Conservation (phyloP, 164 flowering plant species). For the Taxillus chinensis region DNA sequence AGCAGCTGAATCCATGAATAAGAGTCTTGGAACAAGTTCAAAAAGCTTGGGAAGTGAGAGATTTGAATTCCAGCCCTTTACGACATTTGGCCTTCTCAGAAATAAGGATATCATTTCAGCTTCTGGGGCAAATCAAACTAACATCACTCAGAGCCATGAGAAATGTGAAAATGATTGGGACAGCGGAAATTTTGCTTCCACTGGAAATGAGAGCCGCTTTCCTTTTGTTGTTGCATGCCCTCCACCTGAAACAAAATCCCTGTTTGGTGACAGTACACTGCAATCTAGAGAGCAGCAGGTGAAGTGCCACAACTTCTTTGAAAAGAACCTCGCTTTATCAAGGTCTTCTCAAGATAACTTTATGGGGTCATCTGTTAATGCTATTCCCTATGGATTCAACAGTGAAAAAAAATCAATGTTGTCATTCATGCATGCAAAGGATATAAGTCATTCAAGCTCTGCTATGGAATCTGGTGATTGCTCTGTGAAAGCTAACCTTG, state of each 20-base stretch:
- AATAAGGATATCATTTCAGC: constrained; percentile 8
- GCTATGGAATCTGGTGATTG: constrained; percentile 12
- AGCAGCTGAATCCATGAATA: constrained; percentile 6
- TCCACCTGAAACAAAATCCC: constrained; percentile 10
- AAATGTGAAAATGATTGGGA: constrained; percentile 12
- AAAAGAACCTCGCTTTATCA: constrained; percentile 13
- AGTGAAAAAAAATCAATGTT: constrained; percentile 4
- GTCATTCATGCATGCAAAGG: constrained; percentile 6
- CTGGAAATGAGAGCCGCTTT: constrained; percentile 5
- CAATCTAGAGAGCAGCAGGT: constrained; percentile 10
- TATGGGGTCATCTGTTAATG: constrained; percentile 13
- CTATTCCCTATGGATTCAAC: constrained; percentile 6
- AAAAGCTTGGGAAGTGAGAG: constrained; percentile 10
- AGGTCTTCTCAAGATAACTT: constrained; percentile 11
- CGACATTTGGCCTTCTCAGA: constrained; percentile 9
- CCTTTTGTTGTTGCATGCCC: constrained; percentile 5
- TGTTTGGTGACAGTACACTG: constrained; percentile 7
- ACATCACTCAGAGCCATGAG: background rate
- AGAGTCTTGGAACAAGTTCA: constrained; percentile 7
- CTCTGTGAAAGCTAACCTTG: constrained; percentile 6
- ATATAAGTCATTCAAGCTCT: constrained; percentile 10
- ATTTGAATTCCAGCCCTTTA: constrained; percentile 16
- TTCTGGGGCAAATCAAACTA: constrained; percentile 7
- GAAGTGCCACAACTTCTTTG: constrained; percentile 11
- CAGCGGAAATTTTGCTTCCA: constrained; percentile 8